Base-by-base conservation (phyloP, 2,329 filamentous ascomycete genomes). In the Trichoderma atroviride region DNA sequence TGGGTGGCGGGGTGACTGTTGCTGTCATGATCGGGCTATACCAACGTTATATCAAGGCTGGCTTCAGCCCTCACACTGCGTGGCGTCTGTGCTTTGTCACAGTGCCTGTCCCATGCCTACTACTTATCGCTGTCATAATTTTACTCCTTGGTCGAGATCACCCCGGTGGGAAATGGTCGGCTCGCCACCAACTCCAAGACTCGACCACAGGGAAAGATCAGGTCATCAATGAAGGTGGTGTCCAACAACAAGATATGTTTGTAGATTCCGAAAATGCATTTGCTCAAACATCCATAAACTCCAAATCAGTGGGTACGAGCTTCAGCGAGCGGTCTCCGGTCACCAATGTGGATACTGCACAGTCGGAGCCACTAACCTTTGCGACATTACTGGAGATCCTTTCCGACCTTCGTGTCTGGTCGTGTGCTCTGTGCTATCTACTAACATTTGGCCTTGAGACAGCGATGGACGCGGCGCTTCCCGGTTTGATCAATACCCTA, bases 21-120 rank as follows among this genome's bases (percentile, higher is more conserved):
- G 96, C 97, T 79, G 87, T 95, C 74, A 97, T 97, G 93, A 94
- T 94, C 2, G 92, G 92, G 5, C 89, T 97, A 69, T 96, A 91
- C 79, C 91, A 96, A 86, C 92, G 27, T 75, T 80, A 7, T 76
- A 84, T 0, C 84, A 84, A 60, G 87, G 89, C 7, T 83, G 95
- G 67, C 29, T 64, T 33, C 35, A 81, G 84, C 0, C 80, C 88
- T 2, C 89, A 92, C 74, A 85, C 89, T 47, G 91, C 94, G 2
- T 97, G 94, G 94, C 88, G 94, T 31, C 61, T 64, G 2, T 64
- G 61, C 11, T 64, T 64, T 43, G 88, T 97, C 1, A 87, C 93
- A 3, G 97, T 96, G 77, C 83, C 97, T 71, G 91, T 96, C 6
- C 94, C 94, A 0, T 91, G 96, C 73, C 86, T 95, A 73, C 91